Conservation (phyloP, 2,329 filamentous ascomycete species). For the Microascus cirrosus region DNA sequence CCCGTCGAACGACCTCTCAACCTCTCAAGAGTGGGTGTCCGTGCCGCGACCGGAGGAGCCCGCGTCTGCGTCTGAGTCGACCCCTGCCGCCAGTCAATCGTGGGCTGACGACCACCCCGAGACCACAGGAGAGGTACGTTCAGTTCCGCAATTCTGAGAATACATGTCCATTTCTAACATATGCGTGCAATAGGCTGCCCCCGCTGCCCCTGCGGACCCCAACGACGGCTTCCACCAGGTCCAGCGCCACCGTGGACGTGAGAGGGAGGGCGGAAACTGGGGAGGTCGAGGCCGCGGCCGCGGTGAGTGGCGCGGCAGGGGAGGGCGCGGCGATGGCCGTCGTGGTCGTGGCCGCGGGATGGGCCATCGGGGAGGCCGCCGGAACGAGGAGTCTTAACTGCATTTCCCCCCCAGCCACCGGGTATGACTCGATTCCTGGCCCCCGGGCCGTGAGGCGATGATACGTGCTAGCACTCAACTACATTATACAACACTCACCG, state of each 20-base stretch:
- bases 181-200: conserved; percentile 19
- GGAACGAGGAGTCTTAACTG: conserved; percentile 2
- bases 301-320: conserved; percentile 38
- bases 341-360: conserved; percentile 24
- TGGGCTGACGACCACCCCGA: conserved; percentile 76
- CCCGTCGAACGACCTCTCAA: conserved; percentile 14
- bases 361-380: not conserved
- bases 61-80: conserved; percentile 47
- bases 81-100: conserved; percentile 54
- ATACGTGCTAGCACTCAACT: too few species aligned
- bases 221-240: conserved; percentile 67
- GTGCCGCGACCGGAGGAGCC: conserved; percentile 53
- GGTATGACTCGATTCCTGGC: not conserved
- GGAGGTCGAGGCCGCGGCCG: conserved; percentile 32
- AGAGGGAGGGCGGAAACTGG: conserved; percentile 33
- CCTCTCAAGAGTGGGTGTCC: conserved; percentile 60
- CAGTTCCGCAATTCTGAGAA: not conserved
- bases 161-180: conserved; percentile 6
- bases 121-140: conserved; percentile 29
- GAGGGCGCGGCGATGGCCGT: conserved; percentile 34
- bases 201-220: conserved; percentile 24
- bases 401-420: not conserved
- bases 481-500: not conserved
- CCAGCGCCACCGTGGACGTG: conserved; percentile 46
- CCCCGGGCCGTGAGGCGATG: not conserved